phyloP scores from a whole-genome alignment of 2,329 filamentous ascomycete genomes.

The Trichoderma arundinaceum region DNA sequence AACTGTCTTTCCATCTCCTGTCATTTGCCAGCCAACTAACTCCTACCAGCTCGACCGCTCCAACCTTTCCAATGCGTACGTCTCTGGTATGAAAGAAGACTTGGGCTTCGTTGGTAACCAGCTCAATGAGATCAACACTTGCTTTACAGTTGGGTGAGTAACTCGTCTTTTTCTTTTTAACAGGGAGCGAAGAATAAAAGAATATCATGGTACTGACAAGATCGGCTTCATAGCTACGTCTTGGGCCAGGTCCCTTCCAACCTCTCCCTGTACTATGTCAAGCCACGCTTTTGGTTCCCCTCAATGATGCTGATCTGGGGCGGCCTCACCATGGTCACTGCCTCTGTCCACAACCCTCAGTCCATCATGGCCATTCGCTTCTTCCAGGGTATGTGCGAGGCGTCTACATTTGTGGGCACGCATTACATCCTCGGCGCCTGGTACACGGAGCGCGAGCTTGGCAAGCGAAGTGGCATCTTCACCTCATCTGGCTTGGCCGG shows the following conservation, averaged over 20 bases:
- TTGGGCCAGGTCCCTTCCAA: conserved; percentile 67
- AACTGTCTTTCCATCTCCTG: too few species aligned
- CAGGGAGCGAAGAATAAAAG: not conserved
- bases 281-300: conserved; percentile 68
- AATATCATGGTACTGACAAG: not conserved
- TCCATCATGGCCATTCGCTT: conserved; percentile 49
- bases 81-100: conserved; percentile 55
- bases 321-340: conserved; percentile 63
- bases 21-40: not conserved
- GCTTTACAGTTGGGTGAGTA: conserved; percentile 46
- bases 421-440: conserved; percentile 57
- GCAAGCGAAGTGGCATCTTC: conserved; percentile 68
- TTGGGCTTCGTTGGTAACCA: conserved; percentile 54
- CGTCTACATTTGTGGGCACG: conserved; percentile 49
- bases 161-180: not conserved
- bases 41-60: conserved; percentile 45
- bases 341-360: conserved; percentile 46
- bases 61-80: conserved; percentile 49
- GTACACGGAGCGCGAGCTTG: conserved; percentile 66
- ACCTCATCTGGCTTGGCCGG: conserved; percentile 65
- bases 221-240: conserved; percentile 43
- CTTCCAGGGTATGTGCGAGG: conserved; percentile 48
- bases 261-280: conserved; percentile 66
- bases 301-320: conserved; percentile 69
- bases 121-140: conserved; percentile 46